phyloP scores from a whole-genome alignment of 1,139 yeast species.

The Sugiyamaella novakii region DNA sequence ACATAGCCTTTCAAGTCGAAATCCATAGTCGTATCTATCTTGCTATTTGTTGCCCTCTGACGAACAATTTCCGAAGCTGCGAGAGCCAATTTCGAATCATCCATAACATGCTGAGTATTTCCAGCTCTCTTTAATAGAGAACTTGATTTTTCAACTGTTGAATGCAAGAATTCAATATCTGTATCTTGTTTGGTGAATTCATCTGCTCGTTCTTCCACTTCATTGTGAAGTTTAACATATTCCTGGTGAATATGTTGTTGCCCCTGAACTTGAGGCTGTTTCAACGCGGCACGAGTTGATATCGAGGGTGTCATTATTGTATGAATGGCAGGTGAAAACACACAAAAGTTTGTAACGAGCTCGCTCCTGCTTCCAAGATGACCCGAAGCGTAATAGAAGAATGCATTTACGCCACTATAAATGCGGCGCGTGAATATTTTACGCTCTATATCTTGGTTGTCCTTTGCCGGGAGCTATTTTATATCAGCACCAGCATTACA shows the following conservation, averaged over 20 bases:
- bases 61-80: constrained; percentile 19
- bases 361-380: not conserved
- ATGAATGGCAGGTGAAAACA: not conserved
- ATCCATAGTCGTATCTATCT: constrained; percentile 18
- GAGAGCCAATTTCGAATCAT: constrained; percentile 17
- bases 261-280: constrained; percentile 2
- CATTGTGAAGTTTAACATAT: constrained; percentile 14
- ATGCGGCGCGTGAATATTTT: too few species aligned
- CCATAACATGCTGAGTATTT: constrained; percentile 17
- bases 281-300: not conserved
- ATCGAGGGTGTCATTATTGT: constrained; percentile 2
- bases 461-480: too few species aligned
- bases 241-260: constrained; percentile 18
- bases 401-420: constrained; percentile 1
- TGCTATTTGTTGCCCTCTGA: constrained; percentile 19
- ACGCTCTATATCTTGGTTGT: too few species aligned
- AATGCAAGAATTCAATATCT: not conserved
- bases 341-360: too few species aligned
- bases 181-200: constrained; percentile 15
- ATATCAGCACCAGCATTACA: too few species aligned
- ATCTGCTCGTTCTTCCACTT: constrained; percentile 15
- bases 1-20: constrained; percentile 23
- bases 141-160: constrained; percentile 5
- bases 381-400: constrained; percentile 6
- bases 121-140: constrained; percentile 9